phyloP scores from a whole-genome alignment of 805 yeast species.

The Candida chauliodis region DNA sequence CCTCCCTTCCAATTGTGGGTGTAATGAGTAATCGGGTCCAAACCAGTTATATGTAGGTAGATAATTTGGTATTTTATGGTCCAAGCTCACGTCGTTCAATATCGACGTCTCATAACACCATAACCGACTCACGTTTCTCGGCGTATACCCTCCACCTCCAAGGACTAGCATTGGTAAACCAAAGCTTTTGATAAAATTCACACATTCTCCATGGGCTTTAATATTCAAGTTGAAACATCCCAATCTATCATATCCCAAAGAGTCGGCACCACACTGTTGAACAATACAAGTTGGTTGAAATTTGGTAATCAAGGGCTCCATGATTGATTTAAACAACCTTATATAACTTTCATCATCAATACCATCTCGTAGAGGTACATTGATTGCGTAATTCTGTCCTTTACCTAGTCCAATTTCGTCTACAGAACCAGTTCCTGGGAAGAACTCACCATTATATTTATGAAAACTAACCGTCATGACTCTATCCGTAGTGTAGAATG shows the following conservation, averaged over 20 bases:
- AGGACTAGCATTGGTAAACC: conserved; percentile 86
- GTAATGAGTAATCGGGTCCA: conserved; percentile 87
- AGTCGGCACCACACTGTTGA: conserved; percentile 97
- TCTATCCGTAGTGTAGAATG: conserved; percentile 89
- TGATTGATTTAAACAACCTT: conserved; percentile 72
- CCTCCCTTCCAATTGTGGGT: conserved; percentile 59
- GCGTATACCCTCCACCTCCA: conserved; percentile 99
- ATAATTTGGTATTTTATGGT: conserved; percentile 52
- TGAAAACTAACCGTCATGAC: conserved; percentile 97
- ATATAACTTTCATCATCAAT: conserved; percentile 88
- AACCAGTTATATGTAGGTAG: conserved; percentile 79
- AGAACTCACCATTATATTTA: conserved; percentile 88
- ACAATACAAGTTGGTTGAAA: conserved; percentile 93
- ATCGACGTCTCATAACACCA: conserved; percentile 95
- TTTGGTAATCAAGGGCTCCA: conserved; percentile 86
- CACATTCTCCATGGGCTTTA: conserved; percentile 94
- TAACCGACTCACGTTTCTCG: conserved; percentile 87
- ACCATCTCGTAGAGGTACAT: conserved; percentile 92
- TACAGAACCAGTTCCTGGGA: conserved; percentile 95
- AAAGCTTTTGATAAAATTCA: conserved; percentile 80
- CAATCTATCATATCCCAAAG: conserved; percentile 85
- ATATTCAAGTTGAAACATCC: conserved; percentile 93
- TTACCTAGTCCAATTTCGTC: conserved; percentile 86
- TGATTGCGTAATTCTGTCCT: conserved; percentile 84
- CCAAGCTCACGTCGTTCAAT: conserved; percentile 55